Percentiles rank a stretch among this genome's conserved stretches.
These are phyloP conservation scores for Eragrostis nindensis DNA, from an alignment of 176 grass and related monocot species.

Conservation along the genomic window DNA sequence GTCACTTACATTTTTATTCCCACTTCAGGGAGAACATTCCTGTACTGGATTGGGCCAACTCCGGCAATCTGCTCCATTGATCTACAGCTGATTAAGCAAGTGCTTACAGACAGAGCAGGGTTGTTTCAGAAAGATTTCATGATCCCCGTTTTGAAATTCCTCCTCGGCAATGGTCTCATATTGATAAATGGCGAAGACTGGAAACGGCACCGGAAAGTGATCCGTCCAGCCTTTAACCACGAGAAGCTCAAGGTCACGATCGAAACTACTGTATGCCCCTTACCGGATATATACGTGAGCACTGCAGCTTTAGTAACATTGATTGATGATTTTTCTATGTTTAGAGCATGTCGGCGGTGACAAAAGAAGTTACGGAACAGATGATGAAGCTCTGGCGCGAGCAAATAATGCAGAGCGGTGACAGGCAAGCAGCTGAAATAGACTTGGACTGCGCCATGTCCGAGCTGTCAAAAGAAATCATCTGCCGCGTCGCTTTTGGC, in stretches of 20 bases:
- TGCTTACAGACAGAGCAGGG: constrained; percentile 47
- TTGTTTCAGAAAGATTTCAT: constrained; percentile 40
- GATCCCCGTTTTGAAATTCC: constrained; percentile 15
- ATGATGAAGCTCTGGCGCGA: constrained; percentile 6
- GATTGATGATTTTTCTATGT: neutral
- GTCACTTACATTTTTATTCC: neutral
- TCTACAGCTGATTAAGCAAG: constrained; percentile 51
- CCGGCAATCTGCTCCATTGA: constrained; percentile 43
- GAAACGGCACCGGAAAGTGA: constrained; percentile 50
- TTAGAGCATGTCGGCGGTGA: constrained; percentile 39
- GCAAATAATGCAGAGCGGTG: neutral
- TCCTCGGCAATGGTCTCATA: constrained; percentile 51
- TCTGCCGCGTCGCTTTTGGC: constrained; percentile 43
- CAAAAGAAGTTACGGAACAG: constrained; percentile 24
- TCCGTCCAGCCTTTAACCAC: constrained; percentile 58
- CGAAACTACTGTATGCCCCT: too few species aligned
- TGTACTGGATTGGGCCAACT: constrained; percentile 55
- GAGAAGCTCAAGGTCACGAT: constrained; percentile 64
- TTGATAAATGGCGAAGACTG: constrained; percentile 43
- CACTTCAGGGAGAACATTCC: constrained; percentile 44
- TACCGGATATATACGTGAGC: too few species aligned
- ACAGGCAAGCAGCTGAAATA: constrained; percentile 19
- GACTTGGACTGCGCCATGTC: constrained; percentile 43
- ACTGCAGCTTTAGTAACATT: too few species aligned
- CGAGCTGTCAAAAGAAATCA: constrained; percentile 45